These are phyloP conservation scores for Jamesozyma rosinii DNA, from an alignment of 805 yeast genomes.

Conservation along the genomic window DNA sequence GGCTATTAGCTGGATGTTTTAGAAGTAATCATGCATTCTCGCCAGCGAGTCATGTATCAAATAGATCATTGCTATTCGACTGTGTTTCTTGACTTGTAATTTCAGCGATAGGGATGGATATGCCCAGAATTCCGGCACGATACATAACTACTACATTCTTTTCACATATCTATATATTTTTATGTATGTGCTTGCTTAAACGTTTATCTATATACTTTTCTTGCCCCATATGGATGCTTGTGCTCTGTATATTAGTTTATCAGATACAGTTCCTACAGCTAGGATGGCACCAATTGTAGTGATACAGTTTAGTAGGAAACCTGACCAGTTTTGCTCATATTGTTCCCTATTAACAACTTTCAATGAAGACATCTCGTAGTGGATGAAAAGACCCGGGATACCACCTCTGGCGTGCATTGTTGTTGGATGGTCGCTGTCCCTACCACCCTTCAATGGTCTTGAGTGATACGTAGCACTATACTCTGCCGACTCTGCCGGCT, in stretches of 20 bases:
- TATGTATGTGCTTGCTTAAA: background rate
- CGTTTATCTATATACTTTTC: constrained; percentile 12
- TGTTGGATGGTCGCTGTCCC: constrained; percentile 84
- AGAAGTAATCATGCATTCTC: no score
- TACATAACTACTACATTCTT: no score
- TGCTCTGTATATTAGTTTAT: constrained; percentile 82
- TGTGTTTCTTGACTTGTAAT: no score
- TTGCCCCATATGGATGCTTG: constrained; percentile 50
- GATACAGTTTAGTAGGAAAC: constrained; percentile 71
- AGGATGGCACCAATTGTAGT: constrained; percentile 89
- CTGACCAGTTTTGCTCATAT: constrained; percentile 62
- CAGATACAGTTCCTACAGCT: constrained; percentile 84
- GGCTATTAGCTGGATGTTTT: no score
- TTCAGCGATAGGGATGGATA: no score
- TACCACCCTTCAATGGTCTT: constrained; percentile 76
- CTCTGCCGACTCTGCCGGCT: constrained; percentile 67
- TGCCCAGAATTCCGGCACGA: no score
- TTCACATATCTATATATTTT: background rate
- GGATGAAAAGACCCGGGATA: constrained; percentile 77
- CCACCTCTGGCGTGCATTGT: constrained; percentile 80
- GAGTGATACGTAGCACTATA: constrained; percentile 83
- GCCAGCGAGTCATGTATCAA: no score
- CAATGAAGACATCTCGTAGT: constrained; percentile 87
- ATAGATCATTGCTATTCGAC: no score
- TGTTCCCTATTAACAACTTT: constrained; percentile 79